Conservation (phyloP, 306 rosid species). For the Sicyos edulis region DNA sequence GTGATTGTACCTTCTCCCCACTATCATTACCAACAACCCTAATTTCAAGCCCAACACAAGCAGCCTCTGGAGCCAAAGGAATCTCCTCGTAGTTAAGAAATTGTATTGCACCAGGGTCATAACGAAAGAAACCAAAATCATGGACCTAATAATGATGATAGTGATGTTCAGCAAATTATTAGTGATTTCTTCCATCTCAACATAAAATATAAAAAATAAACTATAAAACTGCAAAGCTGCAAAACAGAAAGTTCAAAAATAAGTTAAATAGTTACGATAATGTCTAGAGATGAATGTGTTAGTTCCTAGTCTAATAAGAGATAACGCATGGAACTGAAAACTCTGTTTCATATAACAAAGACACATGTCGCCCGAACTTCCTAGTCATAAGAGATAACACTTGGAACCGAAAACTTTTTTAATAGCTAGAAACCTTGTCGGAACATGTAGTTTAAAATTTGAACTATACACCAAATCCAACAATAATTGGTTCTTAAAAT, state of each 20-base stretch:
- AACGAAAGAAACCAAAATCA: slow-evolving; percentile 93
- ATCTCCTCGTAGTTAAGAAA: slow-evolving; percentile 80
- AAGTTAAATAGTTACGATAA: not conserved
- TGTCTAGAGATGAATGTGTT: not conserved
- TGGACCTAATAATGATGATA: slow-evolving; percentile 53
- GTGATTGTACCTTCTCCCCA: slow-evolving; percentile 79
- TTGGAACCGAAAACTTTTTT: not conserved
- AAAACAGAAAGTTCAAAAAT: slow-evolving; percentile 5
- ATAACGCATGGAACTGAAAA: not conserved
- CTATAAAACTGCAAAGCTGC: not conserved
- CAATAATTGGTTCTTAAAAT: not conserved
- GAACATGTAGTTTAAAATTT: not conserved
- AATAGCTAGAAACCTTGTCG: not conserved
- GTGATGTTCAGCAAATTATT: slow-evolving; percentile 19
- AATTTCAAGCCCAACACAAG: slow-evolving; percentile 89
- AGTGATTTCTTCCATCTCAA: slow-evolving; percentile 14
- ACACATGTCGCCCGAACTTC: not conserved
- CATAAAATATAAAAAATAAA: slow-evolving; percentile 15
- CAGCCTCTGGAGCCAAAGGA: slow-evolving; percentile 85
- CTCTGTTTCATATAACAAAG: not conserved
- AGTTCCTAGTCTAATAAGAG: no score
- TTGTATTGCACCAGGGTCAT: slow-evolving; percentile 73
- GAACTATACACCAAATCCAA: not conserved
- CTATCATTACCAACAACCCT: slow-evolving; percentile 98
- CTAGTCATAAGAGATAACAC: not conserved